Conservation (phyloP, 495 filamentous ascomycete species). For the Tuber melanosporum region DNA sequence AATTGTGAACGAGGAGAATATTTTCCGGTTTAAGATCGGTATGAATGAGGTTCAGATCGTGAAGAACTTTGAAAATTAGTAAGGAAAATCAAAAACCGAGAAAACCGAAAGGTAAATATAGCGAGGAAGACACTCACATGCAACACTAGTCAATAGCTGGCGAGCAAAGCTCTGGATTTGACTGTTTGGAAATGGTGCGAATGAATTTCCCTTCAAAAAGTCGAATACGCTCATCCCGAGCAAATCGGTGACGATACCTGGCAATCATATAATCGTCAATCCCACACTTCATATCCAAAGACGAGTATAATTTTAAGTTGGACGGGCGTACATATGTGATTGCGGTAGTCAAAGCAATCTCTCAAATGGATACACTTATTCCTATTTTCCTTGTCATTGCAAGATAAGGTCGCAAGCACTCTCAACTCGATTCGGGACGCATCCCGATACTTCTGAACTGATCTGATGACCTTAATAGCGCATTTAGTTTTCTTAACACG, state of each 20-base stretch:
- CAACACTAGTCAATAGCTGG: conserved; percentile 94
- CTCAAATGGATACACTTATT: conserved; percentile 96
- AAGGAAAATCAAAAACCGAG: conserved; percentile 7
- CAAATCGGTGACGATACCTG: conserved; percentile 84
- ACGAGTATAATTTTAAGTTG: conserved; percentile 21
- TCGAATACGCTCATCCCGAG: conserved; percentile 97
- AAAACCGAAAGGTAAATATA: background rate
- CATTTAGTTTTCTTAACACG: conserved; percentile 65
- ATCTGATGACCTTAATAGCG: conserved; percentile 95
- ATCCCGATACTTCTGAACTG: conserved; percentile 95
- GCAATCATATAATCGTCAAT: conserved; percentile 35
- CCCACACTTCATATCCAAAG: conserved; percentile 27
- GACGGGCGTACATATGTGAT: conserved; percentile 69
- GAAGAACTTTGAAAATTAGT: conserved; percentile 59
- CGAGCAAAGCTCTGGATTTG: conserved; percentile 96
- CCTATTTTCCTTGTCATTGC: conserved; percentile 82
- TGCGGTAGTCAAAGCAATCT: conserved; percentile 95
- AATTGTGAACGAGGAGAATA: conserved; percentile 82
- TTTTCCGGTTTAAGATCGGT: conserved; percentile 98
- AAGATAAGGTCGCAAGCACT: conserved; percentile 79
- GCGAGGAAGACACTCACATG: conserved; percentile 60
- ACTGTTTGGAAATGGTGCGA: conserved; percentile 97
- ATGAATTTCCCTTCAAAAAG: conserved; percentile 89
- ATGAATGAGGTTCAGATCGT: conserved; percentile 96
- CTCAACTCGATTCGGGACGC: conserved; percentile 93